Evolutionary conservation across 441 rosid species (phyloP), one percentile per base, ranked within the genome.

Genomic region (Melastoma candidum): DNA sequence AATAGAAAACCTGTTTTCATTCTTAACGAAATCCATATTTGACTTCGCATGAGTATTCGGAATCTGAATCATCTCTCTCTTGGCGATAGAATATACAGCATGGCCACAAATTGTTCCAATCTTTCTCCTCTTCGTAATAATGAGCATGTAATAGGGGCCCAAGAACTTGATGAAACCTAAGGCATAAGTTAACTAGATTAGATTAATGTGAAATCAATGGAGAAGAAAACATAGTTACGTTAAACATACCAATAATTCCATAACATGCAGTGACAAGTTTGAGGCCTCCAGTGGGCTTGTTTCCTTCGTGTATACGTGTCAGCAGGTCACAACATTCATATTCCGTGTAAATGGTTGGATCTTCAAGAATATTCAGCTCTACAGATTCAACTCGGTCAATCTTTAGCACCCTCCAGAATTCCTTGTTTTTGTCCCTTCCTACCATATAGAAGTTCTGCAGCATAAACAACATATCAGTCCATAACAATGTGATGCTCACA

Each of bases 1-100:
- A 36, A 80, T 84, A 78, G 75, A 76, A 79, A 75, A 85, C 94
- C 89, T 85, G 80, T 77, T 82, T 71, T 82, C 94, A 46, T 76
- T 70, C 71, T 70, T 82, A 77, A 83, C 74, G 72, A 76, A 53
- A 75, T 76, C 79, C 79, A 85, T 69, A 73, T 71, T 75, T 72
- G 75, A 62, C 47, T 61, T 80, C 70, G 71, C 70, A 67, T 76
- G 66, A 36, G 82, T 68, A 64, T 80, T 68, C 24, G 81, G 79
- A 46, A 85, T 67, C 29, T 77, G 63, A 49, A 85, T 76, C 56
- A 82, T 80, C 67, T 65, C 70, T 65, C 83, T 76, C 74, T 74
- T 82, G 54, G 77, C 61, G 29, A 82, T 68, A 51, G 83, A 74
- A 63, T 80, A 85, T 59, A 85, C 74, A 0, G 71, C 69, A 57